Percentiles rank a stretch among this genome's conserved stretches.
Conservation (phyloP, 352 stramenopile species). For the Achlya hypogyna region DNA sequence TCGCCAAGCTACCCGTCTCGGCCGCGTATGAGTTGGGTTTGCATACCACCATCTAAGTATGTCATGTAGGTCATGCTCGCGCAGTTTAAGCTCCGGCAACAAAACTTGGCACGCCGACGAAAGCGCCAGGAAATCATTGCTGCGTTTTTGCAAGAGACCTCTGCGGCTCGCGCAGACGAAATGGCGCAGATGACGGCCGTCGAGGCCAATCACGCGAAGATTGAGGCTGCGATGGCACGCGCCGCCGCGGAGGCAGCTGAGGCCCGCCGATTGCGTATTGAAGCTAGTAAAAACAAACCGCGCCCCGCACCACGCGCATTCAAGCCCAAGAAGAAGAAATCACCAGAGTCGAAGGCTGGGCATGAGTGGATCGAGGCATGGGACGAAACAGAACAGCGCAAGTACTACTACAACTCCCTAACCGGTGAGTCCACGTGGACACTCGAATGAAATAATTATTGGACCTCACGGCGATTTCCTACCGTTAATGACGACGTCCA, state of each 20-base stretch:
- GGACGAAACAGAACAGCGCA: background rate
- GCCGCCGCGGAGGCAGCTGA: slow-evolving; percentile 1
- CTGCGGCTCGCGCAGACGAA: background rate
- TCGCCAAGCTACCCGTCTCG: background rate
- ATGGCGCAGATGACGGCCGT: background rate
- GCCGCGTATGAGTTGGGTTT: background rate
- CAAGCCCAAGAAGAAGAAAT: slow-evolving; percentile 1
- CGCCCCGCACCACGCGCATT: background rate
- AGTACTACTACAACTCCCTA: slow-evolving; percentile 18
- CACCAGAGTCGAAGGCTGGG: background rate
- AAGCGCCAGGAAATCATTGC: slow-evolving; percentile 8
- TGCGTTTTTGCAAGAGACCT: background rate
- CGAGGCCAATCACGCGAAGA: background rate
- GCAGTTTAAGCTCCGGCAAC: background rate
- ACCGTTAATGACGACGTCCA: background rate
- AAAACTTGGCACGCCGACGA: background rate
- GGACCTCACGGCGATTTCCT: background rate
- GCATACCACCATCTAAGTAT: background rate
- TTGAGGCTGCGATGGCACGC: slow-evolving; percentile 7
- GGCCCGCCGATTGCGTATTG: background rate
- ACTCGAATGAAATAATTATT: background rate
- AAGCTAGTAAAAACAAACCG: background rate
- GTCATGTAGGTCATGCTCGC: slow-evolving; percentile 9
- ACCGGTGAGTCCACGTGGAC: slow-evolving; percentile 15
- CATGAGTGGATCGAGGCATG: slow-evolving; percentile 4